Percentiles rank a stretch among this genome's conserved stretches.
Evolutionary conservation across 257 asterid genomes (phyloP).

Genomic region (Scutellaria galericulata): DNA sequence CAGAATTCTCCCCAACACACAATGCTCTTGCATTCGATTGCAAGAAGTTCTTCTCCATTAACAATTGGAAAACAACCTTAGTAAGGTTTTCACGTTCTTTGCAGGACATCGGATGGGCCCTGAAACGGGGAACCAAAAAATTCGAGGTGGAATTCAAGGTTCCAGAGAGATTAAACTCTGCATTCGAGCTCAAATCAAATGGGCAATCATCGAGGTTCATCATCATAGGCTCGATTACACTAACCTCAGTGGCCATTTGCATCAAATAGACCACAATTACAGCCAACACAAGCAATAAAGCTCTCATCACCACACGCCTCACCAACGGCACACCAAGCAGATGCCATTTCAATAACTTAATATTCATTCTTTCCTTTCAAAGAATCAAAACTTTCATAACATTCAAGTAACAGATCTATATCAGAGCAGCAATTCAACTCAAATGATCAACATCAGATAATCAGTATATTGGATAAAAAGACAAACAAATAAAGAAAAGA

Average conservation of each 20-base stretch:
- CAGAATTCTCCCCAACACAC: slow-evolving; percentile 74
- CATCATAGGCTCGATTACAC: slow-evolving; percentile 43
- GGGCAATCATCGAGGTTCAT: slow-evolving; percentile 54
- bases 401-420: slow-evolving; percentile 41
- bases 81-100: slow-evolving; percentile 51
- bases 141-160: slow-evolving; percentile 36
- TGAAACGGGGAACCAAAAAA: slow-evolving; percentile 34
- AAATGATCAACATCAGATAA: slow-evolving; percentile 32
- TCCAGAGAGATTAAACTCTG: slow-evolving; percentile 40
- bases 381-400: slow-evolving; percentile 8
- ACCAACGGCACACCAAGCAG: slow-evolving; percentile 50
- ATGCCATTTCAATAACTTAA: slow-evolving; percentile 58
- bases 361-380: slow-evolving; percentile 44
- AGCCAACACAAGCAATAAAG: slow-evolving; percentile 58
- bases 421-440: slow-evolving; percentile 43
- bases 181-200: slow-evolving; percentile 42
- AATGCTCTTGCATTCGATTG: slow-evolving; percentile 59
- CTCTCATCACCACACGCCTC: slow-evolving; percentile 63
- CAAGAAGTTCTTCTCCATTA: slow-evolving; percentile 65
- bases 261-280: slow-evolving; percentile 51
- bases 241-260: slow-evolving; percentile 57
- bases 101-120: slow-evolving; percentile 32
- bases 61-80: slow-evolving; percentile 52
- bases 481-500: slow-evolving; percentile 21
- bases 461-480: slow-evolving; percentile 35